Conservation (phyloP, 768 basidiomycete genomes). For the Mycena albidolilacea region DNA sequence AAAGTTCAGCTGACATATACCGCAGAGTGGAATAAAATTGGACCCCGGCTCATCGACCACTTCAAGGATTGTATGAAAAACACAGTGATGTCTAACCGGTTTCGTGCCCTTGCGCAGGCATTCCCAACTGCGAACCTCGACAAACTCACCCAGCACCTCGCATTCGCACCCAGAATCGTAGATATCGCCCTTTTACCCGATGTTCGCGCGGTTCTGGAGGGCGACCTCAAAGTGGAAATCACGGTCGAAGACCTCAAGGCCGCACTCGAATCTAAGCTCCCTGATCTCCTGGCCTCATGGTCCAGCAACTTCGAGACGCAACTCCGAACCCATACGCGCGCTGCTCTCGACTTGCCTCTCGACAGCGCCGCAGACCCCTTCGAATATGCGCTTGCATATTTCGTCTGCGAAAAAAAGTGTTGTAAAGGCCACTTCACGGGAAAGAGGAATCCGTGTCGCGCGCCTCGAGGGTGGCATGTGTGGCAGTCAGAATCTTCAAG, state of each 20-base stretch:
- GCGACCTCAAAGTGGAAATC: slow-evolving; percentile 9
- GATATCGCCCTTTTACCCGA: slow-evolving; percentile 23
- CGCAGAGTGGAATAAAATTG: slow-evolving; percentile 23
- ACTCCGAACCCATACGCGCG: slow-evolving; percentile 13
- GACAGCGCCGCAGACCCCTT: slow-evolving; percentile 14
- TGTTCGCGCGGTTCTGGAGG: slow-evolving; percentile 19
- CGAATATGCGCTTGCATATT: slow-evolving; percentile 16
- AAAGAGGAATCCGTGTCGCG: background rate
- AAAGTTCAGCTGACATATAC: background rate
- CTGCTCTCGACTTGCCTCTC: slow-evolving; percentile 1
- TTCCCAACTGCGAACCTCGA: background rate
- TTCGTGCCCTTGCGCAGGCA: background rate
- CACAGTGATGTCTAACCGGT: background rate
- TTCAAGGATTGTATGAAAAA: background rate
- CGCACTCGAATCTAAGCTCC: slow-evolving; percentile 5
- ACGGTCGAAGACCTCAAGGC: background rate
- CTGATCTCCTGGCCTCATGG: slow-evolving; percentile 15
- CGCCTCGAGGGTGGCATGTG: background rate
- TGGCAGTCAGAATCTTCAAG: background rate
- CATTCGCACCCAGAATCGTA: slow-evolving; percentile 11
- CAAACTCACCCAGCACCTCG: slow-evolving; percentile 4
- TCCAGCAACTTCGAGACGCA: slow-evolving; percentile 3
- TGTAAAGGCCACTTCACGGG: slow-evolving; percentile 26
- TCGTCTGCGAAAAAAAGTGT: slow-evolving; percentile 6
- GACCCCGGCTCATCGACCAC: background rate